Evolutionary conservation across 2,329 filamentous ascomycete species (phyloP).

Genomic region (Biscogniauxia mediterranea): DNA sequence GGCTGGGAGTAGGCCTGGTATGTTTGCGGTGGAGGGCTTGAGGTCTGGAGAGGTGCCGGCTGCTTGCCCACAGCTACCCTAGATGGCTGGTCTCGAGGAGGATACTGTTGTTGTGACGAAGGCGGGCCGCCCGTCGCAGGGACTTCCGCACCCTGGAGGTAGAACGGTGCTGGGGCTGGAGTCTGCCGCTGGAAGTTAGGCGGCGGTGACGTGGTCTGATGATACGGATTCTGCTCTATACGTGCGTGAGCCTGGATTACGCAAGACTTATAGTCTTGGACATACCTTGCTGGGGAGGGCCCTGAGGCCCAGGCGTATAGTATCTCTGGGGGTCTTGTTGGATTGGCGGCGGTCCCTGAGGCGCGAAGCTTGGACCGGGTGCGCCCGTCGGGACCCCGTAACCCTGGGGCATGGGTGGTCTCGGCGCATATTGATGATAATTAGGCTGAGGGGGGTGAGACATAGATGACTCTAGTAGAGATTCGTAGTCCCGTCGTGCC

Average conservation of each 20-base stretch:
- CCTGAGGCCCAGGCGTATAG: slow-evolving; percentile 61
- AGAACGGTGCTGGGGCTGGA: slow-evolving; percentile 60
- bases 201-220: slow-evolving; percentile 45
- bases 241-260: slow-evolving; percentile 29
- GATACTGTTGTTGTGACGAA: slow-evolving; percentile 46
- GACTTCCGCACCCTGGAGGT: slow-evolving; percentile 59
- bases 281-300: slow-evolving; percentile 38
- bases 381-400: slow-evolving; percentile 39
- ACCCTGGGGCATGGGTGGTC: slow-evolving; percentile 47
- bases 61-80: slow-evolving; percentile 47
- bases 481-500: slow-evolving; percentile 92
- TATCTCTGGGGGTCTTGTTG: slow-evolving; percentile 65
- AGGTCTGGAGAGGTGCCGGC: slow-evolving; percentile 50
- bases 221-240: slow-evolving; percentile 43
- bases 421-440: slow-evolving; percentile 67
- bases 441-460: slow-evolving; percentile 80
- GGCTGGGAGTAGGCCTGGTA: slow-evolving; percentile 50
- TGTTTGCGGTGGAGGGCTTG: slow-evolving; percentile 41
- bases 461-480: slow-evolving; percentile 95
- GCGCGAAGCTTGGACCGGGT: slow-evolving; percentile 36
- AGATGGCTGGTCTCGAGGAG: slow-evolving; percentile 51
- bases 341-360: slow-evolving; percentile 41
- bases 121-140: slow-evolving; percentile 37
- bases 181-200: slow-evolving; percentile 56
- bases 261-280: slow-evolving; percentile 14